These are phyloP conservation scores for Evansstolkia leycettana DNA, from an alignment of 495 filamentous ascomycete species.

Conservation along the genomic window DNA sequence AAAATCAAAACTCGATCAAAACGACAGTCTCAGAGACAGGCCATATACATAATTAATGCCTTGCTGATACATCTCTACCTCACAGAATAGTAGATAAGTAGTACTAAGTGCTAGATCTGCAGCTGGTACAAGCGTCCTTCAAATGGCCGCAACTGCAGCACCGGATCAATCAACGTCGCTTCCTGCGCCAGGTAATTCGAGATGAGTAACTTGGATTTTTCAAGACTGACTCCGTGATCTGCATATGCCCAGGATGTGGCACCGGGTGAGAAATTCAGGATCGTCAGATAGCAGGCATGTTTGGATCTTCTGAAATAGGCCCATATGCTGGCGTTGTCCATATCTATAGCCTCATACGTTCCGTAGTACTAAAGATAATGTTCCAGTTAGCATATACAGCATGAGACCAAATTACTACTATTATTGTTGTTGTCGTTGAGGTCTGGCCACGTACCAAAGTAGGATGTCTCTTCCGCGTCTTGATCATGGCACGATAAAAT, in stretches of 20 bases:
- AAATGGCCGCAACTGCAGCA: conserved; percentile 4
- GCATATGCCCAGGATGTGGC: conserved; percentile 3
- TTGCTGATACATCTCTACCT: no score
- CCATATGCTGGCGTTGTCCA: conserved; percentile 5
- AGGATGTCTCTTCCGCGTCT: conserved; percentile 16
- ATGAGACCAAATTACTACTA: background rate
- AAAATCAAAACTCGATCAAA: no score
- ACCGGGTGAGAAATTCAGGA: conserved; percentile 7
- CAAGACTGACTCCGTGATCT: conserved; percentile 2
- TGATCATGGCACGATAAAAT: conserved; percentile 26
- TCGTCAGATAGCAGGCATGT: conserved; percentile 4
- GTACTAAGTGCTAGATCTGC: background rate
- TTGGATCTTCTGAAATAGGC: conserved; percentile 4
- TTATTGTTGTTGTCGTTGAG: background rate
- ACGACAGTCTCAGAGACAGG: no score
- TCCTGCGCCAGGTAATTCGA: conserved; percentile 3
- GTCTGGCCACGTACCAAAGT: no score
- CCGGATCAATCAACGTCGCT: background rate
- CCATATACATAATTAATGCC: no score
- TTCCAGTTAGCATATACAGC: background rate
- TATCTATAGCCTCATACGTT: conserved; percentile 3
- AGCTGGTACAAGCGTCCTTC: conserved; percentile 5
- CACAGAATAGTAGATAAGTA: no score
- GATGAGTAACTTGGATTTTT: conserved; percentile 2
- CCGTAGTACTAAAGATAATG: conserved; percentile 3